Base-by-base conservation (phyloP, 2,329 filamentous ascomycete genomes). In the Hypomyces perniciosus region DNA sequence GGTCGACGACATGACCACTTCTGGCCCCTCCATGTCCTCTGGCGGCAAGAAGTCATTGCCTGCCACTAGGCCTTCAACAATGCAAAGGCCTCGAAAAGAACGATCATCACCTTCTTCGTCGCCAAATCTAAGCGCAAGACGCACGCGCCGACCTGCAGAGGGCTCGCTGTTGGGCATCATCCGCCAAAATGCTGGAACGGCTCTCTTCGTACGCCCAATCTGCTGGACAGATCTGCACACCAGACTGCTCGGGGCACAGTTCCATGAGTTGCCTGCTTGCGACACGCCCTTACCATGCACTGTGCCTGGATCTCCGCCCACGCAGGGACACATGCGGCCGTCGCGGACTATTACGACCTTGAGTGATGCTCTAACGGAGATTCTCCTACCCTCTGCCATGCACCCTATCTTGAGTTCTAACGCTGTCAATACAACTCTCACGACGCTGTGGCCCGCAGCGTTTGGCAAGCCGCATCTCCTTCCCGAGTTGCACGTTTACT, bases 221-320 rank as follows among this genome's bases (percentile, higher is more conserved):
- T 74, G 71, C 59, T 83, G 79, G 79, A 80, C 74, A 12, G 78
- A 81, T 48, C 51, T 68, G 1, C 79, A 83, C 53, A 59, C 69
- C 8, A 61, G 66, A 40, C 63, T 80, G 2, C 74, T 82, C 5
- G 72, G 70, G 27, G 74, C 69, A 12, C 63, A 63, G 40, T 82
- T 80, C 63, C 53, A 64, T 28, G 65, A 73, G 56, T 65, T 70
- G 10, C 68, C 73, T 12, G 60, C 69, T 5, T 71, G 73, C 59
- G 64, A 65, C 35, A 70, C 62, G 5, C 74, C 75, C 2, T 59
- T 69, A 3, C 75, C 76, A 1, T 55, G 55, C 9, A 59, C 62
- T 10, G 41, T 62, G 5, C 59, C 63, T 26, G 61, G 62, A 13
- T 62, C 68, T 34, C 63, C 67, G 29, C 68, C 71, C 8, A 68